These are phyloP conservation scores for Cercospora zeae-maydis DNA, from an alignment of 2,329 filamentous ascomycete species.

Conservation along the genomic window DNA sequence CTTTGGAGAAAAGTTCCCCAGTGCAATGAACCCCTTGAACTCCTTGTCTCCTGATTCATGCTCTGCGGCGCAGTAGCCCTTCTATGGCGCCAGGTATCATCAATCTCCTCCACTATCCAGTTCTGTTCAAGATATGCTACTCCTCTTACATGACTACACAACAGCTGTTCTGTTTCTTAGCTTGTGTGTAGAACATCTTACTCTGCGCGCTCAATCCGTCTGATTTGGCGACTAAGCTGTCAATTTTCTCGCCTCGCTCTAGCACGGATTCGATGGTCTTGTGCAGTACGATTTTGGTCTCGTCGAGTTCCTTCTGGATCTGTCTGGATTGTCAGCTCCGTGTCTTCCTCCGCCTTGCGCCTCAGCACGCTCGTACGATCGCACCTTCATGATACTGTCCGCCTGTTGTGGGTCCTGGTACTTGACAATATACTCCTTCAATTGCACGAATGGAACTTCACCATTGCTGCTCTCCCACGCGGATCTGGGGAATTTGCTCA, in stretches of 20 bases:
- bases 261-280: slow-evolving; percentile 90
- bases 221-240: slow-evolving; percentile 88
- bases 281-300: slow-evolving; percentile 95
- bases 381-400: slow-evolving; percentile 66
- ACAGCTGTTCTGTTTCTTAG: slow-evolving; percentile 61
- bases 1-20: not conserved
- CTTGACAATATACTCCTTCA: slow-evolving; percentile 72
- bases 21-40: not conserved
- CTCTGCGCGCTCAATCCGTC: slow-evolving; percentile 85
- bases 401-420: slow-evolving; percentile 87
- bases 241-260: slow-evolving; percentile 96
- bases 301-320: slow-evolving; percentile 94
- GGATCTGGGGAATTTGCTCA: slow-evolving; percentile 67
- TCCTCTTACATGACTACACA: slow-evolving; percentile 51
- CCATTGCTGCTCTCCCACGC: slow-evolving; percentile 56
- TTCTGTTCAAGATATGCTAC: not conserved
- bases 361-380: not conserved
- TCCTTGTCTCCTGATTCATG: not conserved
- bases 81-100: not conserved
- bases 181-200: slow-evolving; percentile 91
- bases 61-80: not conserved
- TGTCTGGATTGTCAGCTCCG: slow-evolving; percentile 50
- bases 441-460: slow-evolving; percentile 59
- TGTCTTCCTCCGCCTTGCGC: not conserved
- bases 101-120: not conserved